These are phyloP conservation scores for Arachis hypogaea DNA, from an alignment of 306 rosid species.

Conservation along the genomic window DNA sequence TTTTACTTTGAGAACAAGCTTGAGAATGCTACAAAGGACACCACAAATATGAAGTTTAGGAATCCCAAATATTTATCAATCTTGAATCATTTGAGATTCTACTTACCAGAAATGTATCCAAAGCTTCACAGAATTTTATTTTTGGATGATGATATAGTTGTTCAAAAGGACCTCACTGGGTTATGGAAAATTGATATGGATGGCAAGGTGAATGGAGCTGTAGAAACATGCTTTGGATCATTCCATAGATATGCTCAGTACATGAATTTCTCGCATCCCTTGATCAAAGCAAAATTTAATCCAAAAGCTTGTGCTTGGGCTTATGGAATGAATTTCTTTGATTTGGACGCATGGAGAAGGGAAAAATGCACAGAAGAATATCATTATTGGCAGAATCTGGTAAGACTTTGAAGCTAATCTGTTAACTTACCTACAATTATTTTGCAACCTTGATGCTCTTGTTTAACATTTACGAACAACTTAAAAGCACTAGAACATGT, in stretches of 20 bases:
- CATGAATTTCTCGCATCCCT: conserved; percentile 90
- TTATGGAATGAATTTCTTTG: conserved; percentile 91
- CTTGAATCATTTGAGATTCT: conserved; percentile 81
- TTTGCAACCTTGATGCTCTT: background rate
- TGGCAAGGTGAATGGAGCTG: conserved; percentile 93
- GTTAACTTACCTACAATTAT: background rate
- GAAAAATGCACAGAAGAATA: conserved; percentile 83
- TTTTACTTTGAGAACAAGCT: conserved; percentile 87
- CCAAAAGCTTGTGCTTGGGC: conserved; percentile 95
- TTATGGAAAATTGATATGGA: conserved; percentile 86
- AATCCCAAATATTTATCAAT: conserved; percentile 83
- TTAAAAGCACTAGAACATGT: no score
- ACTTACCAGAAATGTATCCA: conserved; percentile 88
- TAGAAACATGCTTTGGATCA: conserved; percentile 86
- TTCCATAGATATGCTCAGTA: conserved; percentile 87
- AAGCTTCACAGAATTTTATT: conserved; percentile 73
- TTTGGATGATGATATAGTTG: conserved; percentile 85
- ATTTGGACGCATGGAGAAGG: conserved; percentile 90
- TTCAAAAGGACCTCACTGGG: conserved; percentile 83
- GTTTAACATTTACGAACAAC: no score
- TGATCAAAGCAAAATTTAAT: conserved; percentile 74
- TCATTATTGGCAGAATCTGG: conserved; percentile 93
- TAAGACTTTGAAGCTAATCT: conserved; percentile 39
- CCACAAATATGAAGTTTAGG: conserved; percentile 88
- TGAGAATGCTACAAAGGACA: conserved; percentile 85